phyloP scores from a whole-genome alignment of 345 rosid genomes.

The Rhodamnia rubescens region DNA sequence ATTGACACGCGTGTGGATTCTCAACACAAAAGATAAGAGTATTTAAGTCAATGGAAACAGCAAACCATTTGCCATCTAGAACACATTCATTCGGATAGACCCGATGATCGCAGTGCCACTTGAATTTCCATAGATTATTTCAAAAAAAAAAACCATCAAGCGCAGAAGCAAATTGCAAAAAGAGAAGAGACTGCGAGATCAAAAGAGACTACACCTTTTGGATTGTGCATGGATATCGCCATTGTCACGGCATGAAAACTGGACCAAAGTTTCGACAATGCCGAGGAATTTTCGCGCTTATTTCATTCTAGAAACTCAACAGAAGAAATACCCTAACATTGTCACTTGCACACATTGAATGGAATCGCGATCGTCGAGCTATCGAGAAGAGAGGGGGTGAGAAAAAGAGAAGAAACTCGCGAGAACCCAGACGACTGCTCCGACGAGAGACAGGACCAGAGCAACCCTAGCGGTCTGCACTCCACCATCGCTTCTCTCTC shows the following conservation, averaged over 20 bases:
- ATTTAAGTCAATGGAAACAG: not conserved
- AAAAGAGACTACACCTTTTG: not conserved
- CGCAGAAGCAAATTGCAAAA: not conserved
- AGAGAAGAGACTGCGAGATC: not conserved
- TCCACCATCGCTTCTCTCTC: conserved; percentile 28
- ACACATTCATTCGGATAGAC: not conserved
- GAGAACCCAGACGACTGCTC: conserved; percentile 61
- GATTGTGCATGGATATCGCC: not conserved
- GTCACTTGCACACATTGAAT: not conserved
- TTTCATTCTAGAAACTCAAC: too few species aligned
- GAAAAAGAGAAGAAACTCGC: conserved; percentile 10
- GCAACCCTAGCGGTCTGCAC: conserved; percentile 79
- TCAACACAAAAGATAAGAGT: not conserved
- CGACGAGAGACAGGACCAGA: conserved; percentile 43
- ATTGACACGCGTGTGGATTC: not conserved
- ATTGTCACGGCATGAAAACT: not conserved
- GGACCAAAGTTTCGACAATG: not conserved
- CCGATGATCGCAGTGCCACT: not conserved
- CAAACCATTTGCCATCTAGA: not conserved
- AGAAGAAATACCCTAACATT: too few species aligned
- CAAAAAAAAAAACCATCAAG: not conserved
- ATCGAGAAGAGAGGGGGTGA: too few species aligned
- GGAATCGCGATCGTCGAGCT: not conserved
- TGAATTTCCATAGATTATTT: not conserved
- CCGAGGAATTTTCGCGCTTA: not conserved